Conservation (phyloP, 75 land plant genomes). For the Pseudotsuga menziesii region DNA sequence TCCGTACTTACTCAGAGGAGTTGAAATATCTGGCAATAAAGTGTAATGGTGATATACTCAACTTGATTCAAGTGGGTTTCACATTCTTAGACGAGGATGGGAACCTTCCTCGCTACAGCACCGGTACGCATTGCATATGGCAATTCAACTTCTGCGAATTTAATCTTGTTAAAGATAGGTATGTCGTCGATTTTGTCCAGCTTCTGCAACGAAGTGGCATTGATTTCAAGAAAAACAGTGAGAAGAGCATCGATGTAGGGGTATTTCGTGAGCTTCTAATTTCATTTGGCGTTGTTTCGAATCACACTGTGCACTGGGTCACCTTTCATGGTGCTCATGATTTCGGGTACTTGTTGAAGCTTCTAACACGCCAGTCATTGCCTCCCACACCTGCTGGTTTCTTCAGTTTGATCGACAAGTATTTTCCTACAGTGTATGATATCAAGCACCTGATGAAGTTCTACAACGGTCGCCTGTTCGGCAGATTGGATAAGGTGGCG, state of each 20-base stretch:
- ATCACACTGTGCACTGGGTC: slow-evolving; percentile 45
- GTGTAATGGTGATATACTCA: slow-evolving; percentile 43
- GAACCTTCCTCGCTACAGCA: slow-evolving; percentile 38
- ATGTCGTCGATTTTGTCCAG: slow-evolving; percentile 51
- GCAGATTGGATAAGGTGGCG: slow-evolving; percentile 49
- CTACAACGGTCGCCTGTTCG: slow-evolving; percentile 34
- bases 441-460: slow-evolving; percentile 29
- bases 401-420: slow-evolving; percentile 35
- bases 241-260: slow-evolving; percentile 31
- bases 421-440: slow-evolving; percentile 47
- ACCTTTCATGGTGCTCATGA: slow-evolving; percentile 50
- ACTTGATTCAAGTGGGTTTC: no score
- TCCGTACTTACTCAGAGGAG: no score
- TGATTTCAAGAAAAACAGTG: slow-evolving; percentile 39
- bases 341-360: slow-evolving; percentile 9
- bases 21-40: no score
- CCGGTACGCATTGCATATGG: slow-evolving; percentile 40
- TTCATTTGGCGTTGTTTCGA: slow-evolving; percentile 22
- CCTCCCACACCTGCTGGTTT: slow-evolving; percentile 34
- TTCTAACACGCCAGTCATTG: slow-evolving; percentile 39
- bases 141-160: slow-evolving; percentile 29
- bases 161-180: slow-evolving; percentile 31
- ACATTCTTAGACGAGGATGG: slow-evolving; percentile 42
- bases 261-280: slow-evolving; percentile 37
- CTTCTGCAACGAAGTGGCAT: slow-evolving; percentile 48